Evolutionary conservation across 139 green algal genomes (phyloP), one percentile per base, ranked within the genome.

Genomic region (Haematococcus lacustris): DNA sequence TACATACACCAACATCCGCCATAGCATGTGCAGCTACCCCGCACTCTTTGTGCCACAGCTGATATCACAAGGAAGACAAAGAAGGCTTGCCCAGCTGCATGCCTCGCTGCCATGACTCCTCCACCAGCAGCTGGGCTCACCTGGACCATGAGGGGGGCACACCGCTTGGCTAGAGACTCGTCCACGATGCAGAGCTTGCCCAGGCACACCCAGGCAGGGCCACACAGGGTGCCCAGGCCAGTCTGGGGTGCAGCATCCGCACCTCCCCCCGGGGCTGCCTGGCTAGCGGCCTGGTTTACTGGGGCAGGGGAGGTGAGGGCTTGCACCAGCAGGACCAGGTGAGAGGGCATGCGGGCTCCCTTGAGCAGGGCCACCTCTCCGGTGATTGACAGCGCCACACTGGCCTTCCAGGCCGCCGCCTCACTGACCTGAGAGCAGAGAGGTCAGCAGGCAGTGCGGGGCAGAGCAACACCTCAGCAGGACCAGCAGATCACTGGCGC

Each of bases 111-210:
- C 13, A 28, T 28, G 47, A 28, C 13, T 57, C 13, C 47, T 57
- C 13, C 13, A 57, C 13, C 47, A 57, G 47, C 47, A 13, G 21
- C 13, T 28, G 21, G 47, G 47, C 77, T 73, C 62, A 84, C 81
- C 80, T 92, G 89, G 0, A 92, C 85, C 63, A 96, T 86, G n/a
- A 92, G 78, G 1, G 89, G 91, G 23, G 92, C 72, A 40, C 72
- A 86, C 41, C 84, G 87, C 77, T 93, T 93, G 71, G 89, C 88
- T 43, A 94, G 80, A 0, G 23, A 25, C 75, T 94, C 90, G 71
- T 94, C 85, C 50, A 74, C 73, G n/a, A 95, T 79, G 81, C 88
- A 94, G 40, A 93, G 40, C 78, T 94, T 95, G 66, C 91, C 91
- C 62, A 94, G 78, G 26, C 81, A 83, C 1, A 83, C 80, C 89